Evolutionary conservation across 2,329 filamentous ascomycete genomes (phyloP).

Genomic region (Calonectria crousiana): DNA sequence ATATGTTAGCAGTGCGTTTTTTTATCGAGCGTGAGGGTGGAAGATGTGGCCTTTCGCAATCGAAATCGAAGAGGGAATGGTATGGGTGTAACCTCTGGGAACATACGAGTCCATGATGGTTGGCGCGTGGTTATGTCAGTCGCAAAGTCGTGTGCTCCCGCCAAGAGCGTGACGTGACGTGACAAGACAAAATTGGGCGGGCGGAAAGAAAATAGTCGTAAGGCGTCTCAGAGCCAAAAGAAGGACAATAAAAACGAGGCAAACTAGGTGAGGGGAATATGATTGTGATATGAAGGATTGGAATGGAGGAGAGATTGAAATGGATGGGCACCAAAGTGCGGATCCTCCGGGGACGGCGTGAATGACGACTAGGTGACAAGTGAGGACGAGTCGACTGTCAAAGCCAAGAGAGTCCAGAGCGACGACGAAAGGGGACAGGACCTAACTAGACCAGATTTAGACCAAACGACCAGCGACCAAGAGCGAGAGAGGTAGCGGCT

Average conservation of each 20-base stretch:
- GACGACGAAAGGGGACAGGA: neutral
- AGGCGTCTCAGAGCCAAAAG: neutral
- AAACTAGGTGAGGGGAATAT: neutral
- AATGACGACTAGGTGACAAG: slow-evolving; percentile 20
- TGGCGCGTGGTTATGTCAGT: slow-evolving; percentile 40
- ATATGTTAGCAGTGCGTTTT: slow-evolving; percentile 26
- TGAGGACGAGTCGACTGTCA: slow-evolving; percentile 11
- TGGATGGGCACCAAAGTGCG: slow-evolving; percentile 22
- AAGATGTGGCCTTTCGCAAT: slow-evolving; percentile 25
- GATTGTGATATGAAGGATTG: slow-evolving; percentile 6
- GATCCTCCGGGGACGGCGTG: slow-evolving; percentile 29
- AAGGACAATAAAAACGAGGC: neutral
- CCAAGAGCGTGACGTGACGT: slow-evolving; percentile 44
- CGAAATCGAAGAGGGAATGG: slow-evolving; percentile 27
- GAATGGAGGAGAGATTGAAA: slow-evolving; percentile 13
- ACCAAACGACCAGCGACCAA: neutral
- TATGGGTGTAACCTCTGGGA: slow-evolving; percentile 23
- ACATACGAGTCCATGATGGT: slow-evolving; percentile 49
- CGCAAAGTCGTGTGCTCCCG: slow-evolving; percentile 41
- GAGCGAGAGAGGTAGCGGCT: slow-evolving; percentile 15
- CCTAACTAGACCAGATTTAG: slow-evolving; percentile 13
- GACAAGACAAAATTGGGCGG: slow-evolving; percentile 26
- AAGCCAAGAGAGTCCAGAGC: slow-evolving; percentile 17
- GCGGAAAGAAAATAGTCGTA: slow-evolving; percentile 22
- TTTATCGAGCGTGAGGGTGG: neutral